phyloP scores from a whole-genome alignment of 495 filamentous ascomycete genomes.

The Penicillium flavigenum region DNA sequence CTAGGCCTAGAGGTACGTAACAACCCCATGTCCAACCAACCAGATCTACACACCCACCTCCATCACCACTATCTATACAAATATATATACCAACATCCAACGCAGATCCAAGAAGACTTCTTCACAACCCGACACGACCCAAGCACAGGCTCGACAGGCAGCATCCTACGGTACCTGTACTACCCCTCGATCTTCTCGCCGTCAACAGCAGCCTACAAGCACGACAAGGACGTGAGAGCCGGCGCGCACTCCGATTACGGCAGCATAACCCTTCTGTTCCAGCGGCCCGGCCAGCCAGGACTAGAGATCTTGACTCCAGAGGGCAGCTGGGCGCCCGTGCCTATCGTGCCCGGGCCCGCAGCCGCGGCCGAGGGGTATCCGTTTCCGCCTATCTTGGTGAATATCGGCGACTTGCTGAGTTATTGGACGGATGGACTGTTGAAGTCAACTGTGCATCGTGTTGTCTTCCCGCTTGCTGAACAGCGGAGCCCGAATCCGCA shows the following conservation, averaged over 20 bases:
- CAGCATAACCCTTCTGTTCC: slow-evolving; percentile 70
- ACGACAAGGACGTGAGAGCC: slow-evolving; percentile 58
- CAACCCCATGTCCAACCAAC: neutral
- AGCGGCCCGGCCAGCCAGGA: slow-evolving; percentile 76
- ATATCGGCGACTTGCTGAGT: slow-evolving; percentile 85
- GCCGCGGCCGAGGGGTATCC: slow-evolving; percentile 35
- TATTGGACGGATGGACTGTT: slow-evolving; percentile 91
- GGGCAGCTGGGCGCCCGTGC: slow-evolving; percentile 45
- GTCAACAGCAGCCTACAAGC: slow-evolving; percentile 42
- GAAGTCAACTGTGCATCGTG: slow-evolving; percentile 82
- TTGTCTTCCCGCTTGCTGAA: slow-evolving; percentile 66
- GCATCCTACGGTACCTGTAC: slow-evolving; percentile 78
- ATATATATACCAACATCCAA: slow-evolving; percentile 20
- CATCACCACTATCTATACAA: neutral
- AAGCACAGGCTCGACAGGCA: slow-evolving; percentile 60
- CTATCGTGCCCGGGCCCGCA: slow-evolving; percentile 42
- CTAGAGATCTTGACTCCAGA: slow-evolving; percentile 74
- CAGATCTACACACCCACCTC: neutral
- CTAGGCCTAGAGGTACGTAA: slow-evolving; percentile 62
- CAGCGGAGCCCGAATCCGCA: slow-evolving; percentile 45
- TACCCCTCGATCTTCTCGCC: slow-evolving; percentile 61
- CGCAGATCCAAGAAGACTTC: slow-evolving; percentile 58
- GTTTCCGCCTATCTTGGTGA: slow-evolving; percentile 79
- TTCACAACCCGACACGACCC: slow-evolving; percentile 72
- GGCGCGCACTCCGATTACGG: slow-evolving; percentile 70